Base-by-base conservation (phyloP, 371 early-diverging fungal genomes). In the Funneliformis caledonium region DNA sequence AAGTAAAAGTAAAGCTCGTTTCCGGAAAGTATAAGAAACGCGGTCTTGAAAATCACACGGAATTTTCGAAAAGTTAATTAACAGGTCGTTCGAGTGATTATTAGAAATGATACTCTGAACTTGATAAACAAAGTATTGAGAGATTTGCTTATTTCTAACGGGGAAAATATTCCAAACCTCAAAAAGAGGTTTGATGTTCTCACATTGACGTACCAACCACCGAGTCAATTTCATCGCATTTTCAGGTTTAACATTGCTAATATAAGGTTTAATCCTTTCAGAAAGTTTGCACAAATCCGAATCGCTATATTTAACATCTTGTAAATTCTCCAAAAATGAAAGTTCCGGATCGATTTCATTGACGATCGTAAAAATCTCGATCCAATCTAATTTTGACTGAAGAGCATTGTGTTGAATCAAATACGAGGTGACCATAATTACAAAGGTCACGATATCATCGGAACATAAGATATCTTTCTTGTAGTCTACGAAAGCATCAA, bases 301-400 rank as follows among this genome's bases (percentile, higher is more conserved):
- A 26, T 47, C 9, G 10, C 3, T 8, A 68, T 50, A 68, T 2
- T 22, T 59, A 33, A 52, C 1, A 50, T 43, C 67, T 14, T 22
- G 22, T 22, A 78, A 12, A 37, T 4, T 9, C 10, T 68, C 59
- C 12, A 78, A 45, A 43, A 78, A 78, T 0, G 50, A n/a, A 26
- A 48, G 68, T 8, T 47, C 50, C 12, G 69, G 67, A 50, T 78
- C 78, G n/a, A 78, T 22, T 42, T 26, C n/a, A 19, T 22, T 14
- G n/a, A 68, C 37, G 1, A 68, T 19, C 1, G 16, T 16, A 68
- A 78, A 68, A 33, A 68, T 22, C 52, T 33, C 37, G 22, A 78
- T 3, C 78, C 78, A 78, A 19, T 43, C 68, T 26, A 48, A 68
- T 47, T 12, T n/a, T 50, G 7, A 31, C 4, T 19, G 8, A 14